phyloP scores from a whole-genome alignment of 2,329 filamentous ascomycete genomes.

The Nemania serpens region DNA sequence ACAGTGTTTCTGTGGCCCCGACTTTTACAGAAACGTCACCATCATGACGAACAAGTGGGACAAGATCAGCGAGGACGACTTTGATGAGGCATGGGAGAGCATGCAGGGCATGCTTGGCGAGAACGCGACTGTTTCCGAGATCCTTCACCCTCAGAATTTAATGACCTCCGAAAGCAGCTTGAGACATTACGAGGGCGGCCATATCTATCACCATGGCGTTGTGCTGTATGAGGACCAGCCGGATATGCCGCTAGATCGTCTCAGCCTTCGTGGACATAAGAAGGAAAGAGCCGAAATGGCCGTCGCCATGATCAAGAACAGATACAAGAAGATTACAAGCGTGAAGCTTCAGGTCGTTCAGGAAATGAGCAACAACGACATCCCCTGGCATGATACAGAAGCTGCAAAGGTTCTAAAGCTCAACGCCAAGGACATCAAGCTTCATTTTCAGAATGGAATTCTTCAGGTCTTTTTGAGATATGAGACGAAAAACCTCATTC shows the following conservation, averaged over 20 bases:
- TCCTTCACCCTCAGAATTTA: background rate
- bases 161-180: background rate
- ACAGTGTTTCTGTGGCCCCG: constrained; percentile 2
- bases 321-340: background rate
- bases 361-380: background rate
- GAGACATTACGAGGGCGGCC: background rate
- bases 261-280: background rate
- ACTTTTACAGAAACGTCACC: background rate
- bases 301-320: background rate
- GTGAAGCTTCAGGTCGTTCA: background rate
- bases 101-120: background rate
- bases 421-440: background rate
- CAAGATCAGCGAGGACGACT: constrained; percentile 1
- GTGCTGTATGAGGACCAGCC: background rate
- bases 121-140: background rate
- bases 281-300: constrained; percentile 1
- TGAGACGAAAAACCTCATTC: background rate
- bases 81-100: background rate
- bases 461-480: background rate
- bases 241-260: background rate
- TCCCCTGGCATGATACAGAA: background rate
- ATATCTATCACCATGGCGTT: constrained; percentile 5
- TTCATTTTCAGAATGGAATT: background rate
- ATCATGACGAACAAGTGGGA: constrained; percentile 6
- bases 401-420: constrained; percentile 1